Conservation (phyloP, 352 stramenopile species). For the Pythium dissotocum region DNA sequence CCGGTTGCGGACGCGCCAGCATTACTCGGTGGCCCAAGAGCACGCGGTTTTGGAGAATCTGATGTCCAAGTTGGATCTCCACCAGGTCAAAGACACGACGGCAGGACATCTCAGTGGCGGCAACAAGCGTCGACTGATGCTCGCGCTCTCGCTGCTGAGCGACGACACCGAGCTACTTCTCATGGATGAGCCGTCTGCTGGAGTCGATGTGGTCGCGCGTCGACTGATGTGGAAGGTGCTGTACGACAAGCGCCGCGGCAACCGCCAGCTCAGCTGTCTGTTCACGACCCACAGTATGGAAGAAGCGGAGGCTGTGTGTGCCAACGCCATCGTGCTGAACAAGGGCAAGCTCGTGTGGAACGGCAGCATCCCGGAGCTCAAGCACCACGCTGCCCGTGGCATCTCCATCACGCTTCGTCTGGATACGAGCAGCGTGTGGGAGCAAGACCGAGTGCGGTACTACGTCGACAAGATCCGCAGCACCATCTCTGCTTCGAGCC, state of each 20-base stretch:
- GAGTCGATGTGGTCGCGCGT: conserved; percentile 77
- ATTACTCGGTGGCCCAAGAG: conserved; percentile 32
- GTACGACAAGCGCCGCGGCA: conserved; percentile 52
- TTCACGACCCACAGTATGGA: conserved; percentile 90
- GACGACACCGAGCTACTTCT: conserved; percentile 68
- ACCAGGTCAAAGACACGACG: conserved; percentile 55
- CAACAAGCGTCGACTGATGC: conserved; percentile 81
- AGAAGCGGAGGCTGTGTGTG: conserved; percentile 80
- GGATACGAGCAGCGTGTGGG: conserved; percentile 46
- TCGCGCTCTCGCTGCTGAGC: conserved; percentile 69
- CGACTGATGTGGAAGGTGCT: conserved; percentile 82
- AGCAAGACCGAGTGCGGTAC: conserved; percentile 37
- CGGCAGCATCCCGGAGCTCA: conserved; percentile 79
- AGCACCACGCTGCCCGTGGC: conserved; percentile 63
- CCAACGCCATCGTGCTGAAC: conserved; percentile 75
- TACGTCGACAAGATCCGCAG: conserved; percentile 46
- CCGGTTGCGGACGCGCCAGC: conserved; percentile 43
- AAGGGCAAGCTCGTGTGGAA: conserved; percentile 75
- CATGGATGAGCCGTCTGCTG: conserved; percentile 80
- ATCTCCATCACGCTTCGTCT: conserved; percentile 73
- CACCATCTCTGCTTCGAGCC: conserved; percentile 28
- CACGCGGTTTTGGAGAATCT: conserved; percentile 38
- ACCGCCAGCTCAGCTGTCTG: conserved; percentile 57
- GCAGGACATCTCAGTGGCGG: conserved; percentile 74
- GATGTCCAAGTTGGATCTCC: conserved; percentile 57